Base-by-base conservation (phyloP, 495 filamentous ascomycete genomes). In the Podospora conica region DNA sequence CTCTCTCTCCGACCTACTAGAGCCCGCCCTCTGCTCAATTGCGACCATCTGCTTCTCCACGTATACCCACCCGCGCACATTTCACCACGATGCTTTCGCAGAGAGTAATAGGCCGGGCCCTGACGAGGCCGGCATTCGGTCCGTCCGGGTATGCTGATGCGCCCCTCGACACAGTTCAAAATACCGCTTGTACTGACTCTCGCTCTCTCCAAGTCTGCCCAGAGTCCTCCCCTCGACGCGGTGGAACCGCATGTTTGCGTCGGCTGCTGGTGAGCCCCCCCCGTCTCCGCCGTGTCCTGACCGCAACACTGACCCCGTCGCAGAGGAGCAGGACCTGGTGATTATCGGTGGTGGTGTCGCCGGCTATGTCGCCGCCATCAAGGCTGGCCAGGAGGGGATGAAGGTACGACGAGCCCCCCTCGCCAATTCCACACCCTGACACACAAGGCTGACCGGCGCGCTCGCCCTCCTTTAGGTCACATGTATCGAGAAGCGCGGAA, bases 311-410 rank as follows among this genome's bases (percentile, higher is more conserved):
- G 67, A 76, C 72, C 24, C 48, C 62, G 68, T 64, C 70, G 68
- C 75, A 96, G 92, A 91, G 73, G 90, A 94, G 76, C 90, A 93
- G 75, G 93, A 96, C 77, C 82, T 96, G 48, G 90, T 97, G 71
- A 92, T 97, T 80, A 93, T 96, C 73, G 95, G 95, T 75, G 95
- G 95, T 77, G 95, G 95, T 83, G 96, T 97, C 70, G 95, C 93
- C 72, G 95, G 95, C 77, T 98, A 98, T 84, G 96, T 98, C 73
- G 93, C 95, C 67, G 95, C 95, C 68, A 98, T 98, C 85, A 98
- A 97, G 83, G 95, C 96, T 71, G 95, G 93, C 60, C 95, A 98
- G 78, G 92, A 95, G 77, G 96, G 95, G 73, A 82, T 98, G 76
- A 98, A 98, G 89, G 94, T 96, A 79, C 10, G 53, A 27, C 27